Conservation (phyloP, 106 monocot genomes). For the Acanthochlamys bracteata region DNA sequence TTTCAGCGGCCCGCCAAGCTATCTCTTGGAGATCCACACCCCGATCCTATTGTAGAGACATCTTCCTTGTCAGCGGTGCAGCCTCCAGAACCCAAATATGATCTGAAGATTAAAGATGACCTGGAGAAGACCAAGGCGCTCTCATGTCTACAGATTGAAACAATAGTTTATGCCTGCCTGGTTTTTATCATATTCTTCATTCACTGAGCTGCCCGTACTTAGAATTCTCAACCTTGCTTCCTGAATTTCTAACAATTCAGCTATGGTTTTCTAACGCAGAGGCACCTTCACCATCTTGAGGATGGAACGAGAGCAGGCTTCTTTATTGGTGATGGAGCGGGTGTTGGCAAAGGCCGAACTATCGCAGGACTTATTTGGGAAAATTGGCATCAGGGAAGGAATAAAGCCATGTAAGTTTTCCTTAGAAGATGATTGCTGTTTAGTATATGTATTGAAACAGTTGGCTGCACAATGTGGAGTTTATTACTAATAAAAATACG, state of each 20-base stretch:
- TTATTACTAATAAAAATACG: neutral
- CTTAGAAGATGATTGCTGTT: neutral
- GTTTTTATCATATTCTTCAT: slow-evolving; percentile 23
- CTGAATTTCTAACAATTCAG: neutral
- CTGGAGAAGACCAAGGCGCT: slow-evolving; percentile 62
- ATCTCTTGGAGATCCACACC: slow-evolving; percentile 80
- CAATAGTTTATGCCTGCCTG: slow-evolving; percentile 94
- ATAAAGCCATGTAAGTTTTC: slow-evolving; percentile 75
- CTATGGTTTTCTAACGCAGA: slow-evolving; percentile 37
- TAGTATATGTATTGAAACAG: no score
- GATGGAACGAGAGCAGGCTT: slow-evolving; percentile 89
- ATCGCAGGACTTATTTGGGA: slow-evolving; percentile 99
- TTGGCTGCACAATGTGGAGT: no score
- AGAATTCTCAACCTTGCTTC: neutral
- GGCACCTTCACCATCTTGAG: slow-evolving; percentile 82
- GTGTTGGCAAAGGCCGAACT: slow-evolving; percentile 98
- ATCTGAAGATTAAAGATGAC: slow-evolving; percentile 63
- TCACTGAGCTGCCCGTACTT: neutral
- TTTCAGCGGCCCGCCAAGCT: slow-evolving; percentile 79
- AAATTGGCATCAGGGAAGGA: slow-evolving; percentile 86
- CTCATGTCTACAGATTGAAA: slow-evolving; percentile 96
- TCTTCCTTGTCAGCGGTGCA: slow-evolving; percentile 97
- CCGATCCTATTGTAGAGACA: slow-evolving; percentile 97
- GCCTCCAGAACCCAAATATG: slow-evolving; percentile 93
- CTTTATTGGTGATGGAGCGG: slow-evolving; percentile 99